Conservation (phyloP, 805 yeast genomes). For the Yarrowia deformans region DNA sequence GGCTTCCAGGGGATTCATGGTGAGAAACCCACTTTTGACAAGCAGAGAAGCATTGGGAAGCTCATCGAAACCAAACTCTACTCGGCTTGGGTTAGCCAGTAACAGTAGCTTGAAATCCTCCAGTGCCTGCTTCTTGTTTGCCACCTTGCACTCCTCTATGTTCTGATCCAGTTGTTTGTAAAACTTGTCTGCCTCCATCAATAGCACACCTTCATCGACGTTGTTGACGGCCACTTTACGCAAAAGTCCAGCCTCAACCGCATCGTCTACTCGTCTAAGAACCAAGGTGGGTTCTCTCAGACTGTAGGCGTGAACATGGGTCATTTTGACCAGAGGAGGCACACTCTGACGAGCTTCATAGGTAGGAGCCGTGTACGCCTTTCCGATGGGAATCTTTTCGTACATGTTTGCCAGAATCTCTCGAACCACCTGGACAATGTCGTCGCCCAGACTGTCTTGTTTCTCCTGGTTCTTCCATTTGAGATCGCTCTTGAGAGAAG, state of each 20-base stretch:
- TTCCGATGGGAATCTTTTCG: slow-evolving; percentile 48
- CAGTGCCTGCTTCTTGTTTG: not conserved
- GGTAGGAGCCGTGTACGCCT: slow-evolving; percentile 33
- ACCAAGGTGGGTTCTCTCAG: slow-evolving; percentile 32
- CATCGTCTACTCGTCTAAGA: slow-evolving; percentile 22
- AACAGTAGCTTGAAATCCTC: slow-evolving; percentile 9
- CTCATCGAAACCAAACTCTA: slow-evolving; percentile 46
- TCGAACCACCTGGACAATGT: slow-evolving; percentile 44
- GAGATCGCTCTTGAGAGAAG: not conserved
- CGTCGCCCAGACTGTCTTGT: slow-evolving; percentile 8
- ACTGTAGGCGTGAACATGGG: slow-evolving; percentile 25
- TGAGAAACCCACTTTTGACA: slow-evolving; percentile 50
- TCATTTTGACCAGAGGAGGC: slow-evolving; percentile 24
- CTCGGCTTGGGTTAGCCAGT: slow-evolving; percentile 45
- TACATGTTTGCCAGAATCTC: slow-evolving; percentile 47
- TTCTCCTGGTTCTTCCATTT: slow-evolving; percentile 13
- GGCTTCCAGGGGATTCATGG: slow-evolving; percentile 48
- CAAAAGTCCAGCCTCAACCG: slow-evolving; percentile 2
- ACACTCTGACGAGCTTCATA: slow-evolving; percentile 7
- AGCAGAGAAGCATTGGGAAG: slow-evolving; percentile 44
- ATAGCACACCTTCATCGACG: slow-evolving; percentile 22
- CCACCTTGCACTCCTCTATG: slow-evolving; percentile 40
- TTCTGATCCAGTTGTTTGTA: slow-evolving; percentile 44
- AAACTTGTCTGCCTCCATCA: slow-evolving; percentile 29
- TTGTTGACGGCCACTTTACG: slow-evolving; percentile 22